A percentile compares a stretch with the other conserved stretches of the same genome.
Conservation (phyloP, 2,329 filamentous ascomycete species). For the Botryosphaeria dothidea region DNA sequence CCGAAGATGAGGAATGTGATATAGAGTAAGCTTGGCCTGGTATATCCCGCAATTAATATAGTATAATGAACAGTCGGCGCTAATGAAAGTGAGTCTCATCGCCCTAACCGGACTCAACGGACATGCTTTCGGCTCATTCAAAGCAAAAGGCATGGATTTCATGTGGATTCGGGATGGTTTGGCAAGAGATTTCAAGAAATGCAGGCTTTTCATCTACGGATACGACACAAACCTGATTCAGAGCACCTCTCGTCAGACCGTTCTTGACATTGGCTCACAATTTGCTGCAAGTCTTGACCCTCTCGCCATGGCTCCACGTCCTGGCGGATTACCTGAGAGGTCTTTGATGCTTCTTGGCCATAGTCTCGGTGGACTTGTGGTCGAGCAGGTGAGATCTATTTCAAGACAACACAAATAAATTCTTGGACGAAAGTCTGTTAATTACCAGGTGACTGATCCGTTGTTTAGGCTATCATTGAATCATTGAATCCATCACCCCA, state of each 20-base stretch:
- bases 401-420: neutral
- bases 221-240: neutral
- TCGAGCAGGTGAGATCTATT: neutral
- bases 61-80: neutral
- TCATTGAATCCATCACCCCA: neutral
- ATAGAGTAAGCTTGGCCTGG: neutral
- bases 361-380: neutral
- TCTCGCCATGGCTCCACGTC: neutral
- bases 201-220: neutral
- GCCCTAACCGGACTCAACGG: neutral
- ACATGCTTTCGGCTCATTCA: constrained; percentile 1
- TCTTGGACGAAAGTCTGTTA: too few relatives aligned
- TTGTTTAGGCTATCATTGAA: neutral
- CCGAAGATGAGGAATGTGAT: neutral
- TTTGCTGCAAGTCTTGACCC: neutral
- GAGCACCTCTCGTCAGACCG: neutral
- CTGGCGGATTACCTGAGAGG: neutral
- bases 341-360: neutral
- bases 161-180: neutral
- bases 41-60: too few relatives aligned
- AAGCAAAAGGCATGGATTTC: neutral
- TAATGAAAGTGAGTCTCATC: neutral
- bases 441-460: too few relatives aligned
- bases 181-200: neutral
- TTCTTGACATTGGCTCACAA: neutral